Base-by-base conservation (phyloP, 768 basidiomycete genomes). In the Psilocybe cyanescens region DNA sequence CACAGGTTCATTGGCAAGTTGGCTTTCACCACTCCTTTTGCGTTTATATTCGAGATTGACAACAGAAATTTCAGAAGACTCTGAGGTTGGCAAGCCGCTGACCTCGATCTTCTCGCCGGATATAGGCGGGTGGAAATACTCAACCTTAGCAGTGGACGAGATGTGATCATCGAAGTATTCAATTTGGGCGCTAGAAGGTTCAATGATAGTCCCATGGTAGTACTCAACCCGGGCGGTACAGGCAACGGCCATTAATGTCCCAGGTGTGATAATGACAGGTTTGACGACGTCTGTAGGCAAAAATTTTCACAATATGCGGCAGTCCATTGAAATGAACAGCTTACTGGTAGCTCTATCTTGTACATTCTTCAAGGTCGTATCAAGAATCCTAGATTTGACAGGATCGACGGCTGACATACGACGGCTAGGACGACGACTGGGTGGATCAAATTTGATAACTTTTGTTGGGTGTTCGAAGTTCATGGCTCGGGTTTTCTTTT, bases 281-380 rank as follows among this genome's bases (percentile, higher is more conserved):
- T 66, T 71, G 39, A 67, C 46, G 28, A 68, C 66, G 51, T 61
- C 68, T 68, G 14, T 8, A 28, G 46, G 11, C 16, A 11, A 28
- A 31, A 51, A 47, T 16, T 11, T 4, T 31, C 12, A 24, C 24
- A 28, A 37, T 29, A 12, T 14, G 8, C 30, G 11, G 7, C 24
- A 41, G 0, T 39, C 7, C 41, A 29, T 30, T 28, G 31, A 31
- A 35, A 29, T 24, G 57, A 30, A 45, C 19, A 14, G 31, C 66
- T n/a, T 44, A 69, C 70, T 48, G 19, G 60, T 62, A 29, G 65
- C 58, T 52, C 61, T 68, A 49, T 71, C 68, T 28, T 67, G 68
- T 28, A 66, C 66, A n/a, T 66, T 61, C 50, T 65, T 69, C 37
- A 66, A 52, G 17, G 65, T 61, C 4, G 58, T 56, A 28, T 71